A percentile compares a stretch with the other conserved stretches of the same genome.
These are phyloP conservation scores for Calonectria pauciramosa DNA, from an alignment of 2,329 filamentous ascomycete genomes.

Conservation along the genomic window DNA sequence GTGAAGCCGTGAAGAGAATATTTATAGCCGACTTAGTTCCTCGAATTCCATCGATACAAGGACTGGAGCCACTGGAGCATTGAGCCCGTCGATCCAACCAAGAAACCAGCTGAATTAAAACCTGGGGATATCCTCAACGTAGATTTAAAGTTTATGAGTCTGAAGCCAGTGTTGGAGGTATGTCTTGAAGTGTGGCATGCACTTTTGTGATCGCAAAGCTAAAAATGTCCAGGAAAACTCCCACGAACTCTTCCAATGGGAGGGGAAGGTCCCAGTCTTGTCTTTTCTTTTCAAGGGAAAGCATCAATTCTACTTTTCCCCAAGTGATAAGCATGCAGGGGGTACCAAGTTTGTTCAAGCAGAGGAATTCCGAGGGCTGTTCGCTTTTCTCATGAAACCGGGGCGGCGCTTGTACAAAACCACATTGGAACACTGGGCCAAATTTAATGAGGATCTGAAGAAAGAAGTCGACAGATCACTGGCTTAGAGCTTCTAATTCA, in stretches of 20 bases:
- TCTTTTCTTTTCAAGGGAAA: background rate
- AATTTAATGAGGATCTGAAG: background rate
- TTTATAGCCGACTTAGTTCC: background rate
- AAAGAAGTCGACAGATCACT: background rate
- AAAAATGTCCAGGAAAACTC: background rate
- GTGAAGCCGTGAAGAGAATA: too few relatives aligned
- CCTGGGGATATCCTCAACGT: background rate
- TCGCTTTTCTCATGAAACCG: background rate
- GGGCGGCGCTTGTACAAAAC: background rate
- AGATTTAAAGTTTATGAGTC: background rate
- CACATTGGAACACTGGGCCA: background rate
- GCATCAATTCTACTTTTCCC: background rate
- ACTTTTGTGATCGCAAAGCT: background rate
- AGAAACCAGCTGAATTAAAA: background rate
- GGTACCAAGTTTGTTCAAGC: background rate
- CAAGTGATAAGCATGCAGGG: background rate
- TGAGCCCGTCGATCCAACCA: background rate
- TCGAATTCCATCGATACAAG: background rate
- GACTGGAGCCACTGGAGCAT: background rate
- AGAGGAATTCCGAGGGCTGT: background rate
- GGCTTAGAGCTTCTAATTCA: background rate
- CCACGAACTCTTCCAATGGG: background rate
- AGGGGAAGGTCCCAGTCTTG: background rate
- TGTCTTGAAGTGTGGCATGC: background rate
- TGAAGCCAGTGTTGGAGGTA: background rate